Evolutionary conservation across 352 stramenopile species (phyloP).

Genomic region (Phytopythium montanum): DNA sequence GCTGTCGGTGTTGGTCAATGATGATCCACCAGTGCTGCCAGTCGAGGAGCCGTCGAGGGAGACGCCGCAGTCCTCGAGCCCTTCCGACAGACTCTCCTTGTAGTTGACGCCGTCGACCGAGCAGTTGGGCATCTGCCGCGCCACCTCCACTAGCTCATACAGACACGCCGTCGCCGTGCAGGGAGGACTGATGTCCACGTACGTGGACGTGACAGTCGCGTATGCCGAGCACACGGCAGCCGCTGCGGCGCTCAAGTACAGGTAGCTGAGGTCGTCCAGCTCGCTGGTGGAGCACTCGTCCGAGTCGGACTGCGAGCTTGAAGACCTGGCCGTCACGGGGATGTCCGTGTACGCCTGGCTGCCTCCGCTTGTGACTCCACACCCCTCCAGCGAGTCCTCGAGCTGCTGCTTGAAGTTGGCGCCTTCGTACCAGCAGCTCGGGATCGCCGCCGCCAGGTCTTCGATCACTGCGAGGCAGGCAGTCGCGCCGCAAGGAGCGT

Average conservation of each 20-base stretch:
- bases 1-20: too few species aligned
- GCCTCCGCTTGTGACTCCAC: background rate
- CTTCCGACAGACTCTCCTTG: constrained; percentile 14
- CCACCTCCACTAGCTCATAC: constrained; percentile 7
- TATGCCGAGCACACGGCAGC: constrained; percentile 12
- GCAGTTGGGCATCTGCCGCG: constrained; percentile 15
- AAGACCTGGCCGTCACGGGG: background rate
- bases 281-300: constrained; percentile 8
- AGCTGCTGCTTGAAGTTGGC: constrained; percentile 24
- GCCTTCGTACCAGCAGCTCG: constrained; percentile 21
- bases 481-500: constrained; percentile 19
- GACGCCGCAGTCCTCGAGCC: constrained; percentile 18
- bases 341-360: constrained; percentile 11
- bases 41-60: background rate
- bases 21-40: too few species aligned
- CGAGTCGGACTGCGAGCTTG: background rate
- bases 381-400: constrained; percentile 6
- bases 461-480: constrained; percentile 16
- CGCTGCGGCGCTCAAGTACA: background rate
- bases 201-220: constrained; percentile 16
- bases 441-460: constrained; percentile 13
- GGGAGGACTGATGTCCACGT: constrained; percentile 13
- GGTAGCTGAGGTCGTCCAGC: background rate
- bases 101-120: constrained; percentile 10
- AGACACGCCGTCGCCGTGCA: constrained; percentile 14